Percentiles rank a stretch among this genome's conserved stretches.
Evolutionary conservation across 345 rosid genomes (phyloP).

Genomic region (Rhizophora mangle): DNA sequence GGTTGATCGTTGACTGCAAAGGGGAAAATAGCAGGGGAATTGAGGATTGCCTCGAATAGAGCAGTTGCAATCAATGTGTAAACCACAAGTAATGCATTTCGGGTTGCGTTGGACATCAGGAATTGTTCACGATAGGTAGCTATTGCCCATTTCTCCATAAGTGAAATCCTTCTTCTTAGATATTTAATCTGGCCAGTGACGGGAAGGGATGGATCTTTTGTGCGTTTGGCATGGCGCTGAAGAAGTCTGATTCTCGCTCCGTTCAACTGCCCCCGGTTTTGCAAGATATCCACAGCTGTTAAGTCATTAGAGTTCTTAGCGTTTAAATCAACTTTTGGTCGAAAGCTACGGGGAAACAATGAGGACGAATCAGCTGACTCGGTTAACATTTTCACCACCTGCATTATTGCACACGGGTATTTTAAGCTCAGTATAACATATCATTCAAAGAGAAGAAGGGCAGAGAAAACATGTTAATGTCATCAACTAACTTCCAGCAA

Average conservation of each 20-base stretch:
- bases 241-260: no score
- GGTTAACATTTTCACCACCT: constrained; percentile 21
- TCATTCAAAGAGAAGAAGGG: neutral
- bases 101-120: constrained; percentile 19
- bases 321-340: no score
- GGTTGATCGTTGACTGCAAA: no score
- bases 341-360: neutral
- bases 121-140: neutral
- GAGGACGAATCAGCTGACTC: neutral
- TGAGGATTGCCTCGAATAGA: constrained; percentile 8
- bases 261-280: no score
- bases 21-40: neutral
- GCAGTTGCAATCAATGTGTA: constrained; percentile 32
- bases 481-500: neutral
- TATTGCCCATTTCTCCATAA: neutral
- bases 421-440: neutral
- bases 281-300: no score
- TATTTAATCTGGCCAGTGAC: neutral
- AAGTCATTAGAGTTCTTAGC: no score
- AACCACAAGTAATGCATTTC: constrained; percentile 29
- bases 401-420: neutral
- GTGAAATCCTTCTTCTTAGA: neutral
- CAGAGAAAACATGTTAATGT: neutral
- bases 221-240: no score
- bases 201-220: neutral